Evolutionary conservation across 1,139 yeast genomes (phyloP), one percentile per base, ranked within the genome.

Genomic region (Blastobotrys raffinosifermentans): DNA sequence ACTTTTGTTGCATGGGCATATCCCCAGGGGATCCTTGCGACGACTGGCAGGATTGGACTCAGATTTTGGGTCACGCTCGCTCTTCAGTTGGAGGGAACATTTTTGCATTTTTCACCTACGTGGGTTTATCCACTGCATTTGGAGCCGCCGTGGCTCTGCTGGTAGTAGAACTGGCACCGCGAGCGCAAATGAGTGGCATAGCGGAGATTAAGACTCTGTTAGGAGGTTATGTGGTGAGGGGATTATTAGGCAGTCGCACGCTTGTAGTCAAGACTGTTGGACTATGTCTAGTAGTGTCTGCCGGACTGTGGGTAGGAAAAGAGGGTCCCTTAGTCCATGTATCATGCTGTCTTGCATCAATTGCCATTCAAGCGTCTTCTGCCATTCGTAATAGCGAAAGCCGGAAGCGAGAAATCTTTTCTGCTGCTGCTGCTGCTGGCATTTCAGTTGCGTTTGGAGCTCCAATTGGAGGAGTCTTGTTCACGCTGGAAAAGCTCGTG

Each of bases 261-360:
- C 62, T 80, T 11, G 26, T 70, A 1, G 62, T 66, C 44, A 80
- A 80, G 50, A 63, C 70, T 2, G 35, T 66, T 2, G 81, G 86
- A 17, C 61, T 82, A 43, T 61, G 78, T 25, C 61, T 81, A 34
- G 80, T 79, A 26, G 82, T 85, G 10, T 78, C 94, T 16, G 76
- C 93, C 1, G 96, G 96, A 0, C 57, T 89, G 2, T 85, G 95
- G 83, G 70, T 86, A 4, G 96, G 97, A 8, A 83, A 82, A 54
- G 97, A 89, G 53, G 97, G 96, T 1, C 97, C 97, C 0, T 66
- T 91, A 40, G 94, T 86, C 20, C 96, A 87, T 59, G 77, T 87
- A 6, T 77, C 94, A 0, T 78, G 89, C 45, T 81, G 93, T 48
- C 70, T 80, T 44, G 75, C 75, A 8, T 65, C 63, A 36, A 51